Evolutionary conservation across 2,329 filamentous ascomycete genomes (phyloP).

Genomic region (Tolypocladium ophioglossoides): DNA sequence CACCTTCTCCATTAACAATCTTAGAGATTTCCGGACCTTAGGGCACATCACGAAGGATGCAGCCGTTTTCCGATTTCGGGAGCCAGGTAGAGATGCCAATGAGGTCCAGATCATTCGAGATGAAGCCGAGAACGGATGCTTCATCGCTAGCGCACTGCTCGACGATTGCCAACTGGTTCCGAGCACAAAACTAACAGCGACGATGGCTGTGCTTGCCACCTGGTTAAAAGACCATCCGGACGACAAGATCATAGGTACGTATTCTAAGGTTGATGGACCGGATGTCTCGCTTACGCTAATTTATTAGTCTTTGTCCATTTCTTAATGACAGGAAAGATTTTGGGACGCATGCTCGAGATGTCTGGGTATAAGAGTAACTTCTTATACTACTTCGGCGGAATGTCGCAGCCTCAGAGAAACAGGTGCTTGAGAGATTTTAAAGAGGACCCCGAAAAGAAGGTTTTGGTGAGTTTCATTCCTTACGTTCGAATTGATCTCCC

Average conservation of each 20-base stretch:
- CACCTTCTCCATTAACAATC: no score
- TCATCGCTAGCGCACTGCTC: slow-evolving; percentile 8
- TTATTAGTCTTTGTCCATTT: slow-evolving; percentile 25
- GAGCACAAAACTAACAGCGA: slow-evolving; percentile 20
- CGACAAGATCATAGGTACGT: slow-evolving; percentile 29
- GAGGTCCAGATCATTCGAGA: slow-evolving; percentile 4
- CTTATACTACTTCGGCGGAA: slow-evolving; percentile 24
- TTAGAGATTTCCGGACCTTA: no score
- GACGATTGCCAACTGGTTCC: slow-evolving; percentile 4
- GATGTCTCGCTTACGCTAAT: neutral
- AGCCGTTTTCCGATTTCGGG: neutral
- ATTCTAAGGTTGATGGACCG: fast-evolving
- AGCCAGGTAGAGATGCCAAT: slow-evolving; percentile 15
- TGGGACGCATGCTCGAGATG: slow-evolving; percentile 23
- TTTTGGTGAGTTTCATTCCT: slow-evolving; percentile 24
- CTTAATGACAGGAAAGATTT: slow-evolving; percentile 16
- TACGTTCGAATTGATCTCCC: no score
- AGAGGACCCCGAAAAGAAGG: slow-evolving; percentile 3
- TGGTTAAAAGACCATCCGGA: slow-evolving; percentile 20
- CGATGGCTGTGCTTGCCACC: slow-evolving; percentile 18
- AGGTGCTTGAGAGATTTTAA: slow-evolving; percentile 14
- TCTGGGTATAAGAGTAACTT: slow-evolving; percentile 17
- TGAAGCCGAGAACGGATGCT: slow-evolving; percentile 7
- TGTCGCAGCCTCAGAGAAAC: slow-evolving; percentile 5
- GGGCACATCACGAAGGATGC: neutral